Base-by-base conservation (phyloP, 768 basidiomycete genomes). In the Hericium erinaceus region DNA sequence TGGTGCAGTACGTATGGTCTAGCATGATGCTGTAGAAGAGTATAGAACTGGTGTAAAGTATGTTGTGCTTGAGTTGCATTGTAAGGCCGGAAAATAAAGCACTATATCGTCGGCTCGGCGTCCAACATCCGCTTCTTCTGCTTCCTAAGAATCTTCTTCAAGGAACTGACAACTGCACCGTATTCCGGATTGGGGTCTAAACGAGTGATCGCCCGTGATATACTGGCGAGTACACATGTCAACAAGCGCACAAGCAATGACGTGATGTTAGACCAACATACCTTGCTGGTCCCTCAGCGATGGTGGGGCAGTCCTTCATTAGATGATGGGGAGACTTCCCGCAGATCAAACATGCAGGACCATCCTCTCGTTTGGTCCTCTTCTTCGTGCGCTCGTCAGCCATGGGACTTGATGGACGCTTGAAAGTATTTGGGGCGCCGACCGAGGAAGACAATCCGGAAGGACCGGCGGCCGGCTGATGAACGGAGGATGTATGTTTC, bases 231-330 rank as follows among this genome's bases (percentile, higher is more conserved):
- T 56, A 26, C 18, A 55, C 22, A 22, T 12, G 44, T 16, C 50
- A 39, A 37, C 38, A 38, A 26, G 38, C 51, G 18, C 37, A 51
- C 11, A 22, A 50, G 44, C 11, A 26, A 33, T 41, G 49, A 58
- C 55, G 22, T 33, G 16, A 18, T n/a, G 41, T 46, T 46, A 24
- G 39, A n/a, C 15, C 33, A 15, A 56, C 64, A 48, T 61, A 86
- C 87, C 80, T 84, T 56, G 73, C 69, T 1, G 80, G 71, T 2
- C 85, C 87, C 54, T 73, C 72, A 6, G 58, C 59, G 2, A 85
- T 75, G 22, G 80, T 64, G 15, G 84, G 79, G 64, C 89, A 91
- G 26, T 77, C 73, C 64, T 79, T 75, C 10, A 80, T 60, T 20
- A 73, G 58, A 66, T 85, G 84, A 41, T 69, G 66, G 41, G 77